Conservation (phyloP, 305 asterid species). For the Fraxinus ornus region DNA sequence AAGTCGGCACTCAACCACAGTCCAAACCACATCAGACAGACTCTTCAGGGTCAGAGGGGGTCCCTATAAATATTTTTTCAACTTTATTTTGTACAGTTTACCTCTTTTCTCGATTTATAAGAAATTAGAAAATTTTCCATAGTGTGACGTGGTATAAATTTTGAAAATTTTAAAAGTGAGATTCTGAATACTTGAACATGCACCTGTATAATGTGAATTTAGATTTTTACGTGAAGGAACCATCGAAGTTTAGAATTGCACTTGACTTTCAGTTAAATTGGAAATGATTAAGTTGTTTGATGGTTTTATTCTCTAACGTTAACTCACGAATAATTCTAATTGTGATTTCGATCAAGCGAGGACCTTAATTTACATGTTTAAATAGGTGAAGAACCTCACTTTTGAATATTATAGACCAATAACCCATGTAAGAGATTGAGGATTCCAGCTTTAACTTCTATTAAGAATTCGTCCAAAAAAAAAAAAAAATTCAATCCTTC, state of each 20-base stretch:
- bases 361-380: too few species aligned
- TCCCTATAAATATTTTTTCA: not conserved
- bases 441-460: too few species aligned
- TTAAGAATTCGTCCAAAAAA: too few species aligned
- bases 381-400: too few species aligned
- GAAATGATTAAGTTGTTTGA: not conserved
- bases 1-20: slow-evolving; percentile 7
- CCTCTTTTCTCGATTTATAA: not conserved
- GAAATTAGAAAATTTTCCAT: not conserved
- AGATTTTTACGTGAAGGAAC: not conserved
- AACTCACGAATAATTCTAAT: too few species aligned
- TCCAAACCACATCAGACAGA: not conserved
- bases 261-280: not conserved
- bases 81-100: not conserved
- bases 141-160: too few species aligned
- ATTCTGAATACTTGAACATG: too few species aligned
- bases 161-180: too few species aligned
- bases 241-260: not conserved
- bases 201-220: not conserved
- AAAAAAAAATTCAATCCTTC: too few species aligned
- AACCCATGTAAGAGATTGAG: too few species aligned
- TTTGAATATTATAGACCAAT: too few species aligned
- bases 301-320: not conserved
- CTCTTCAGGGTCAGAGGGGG: not conserved
- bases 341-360: too few species aligned